Base-by-base conservation (phyloP, 2,329 filamentous ascomycete genomes). In the Penicillium sp. region DNA sequence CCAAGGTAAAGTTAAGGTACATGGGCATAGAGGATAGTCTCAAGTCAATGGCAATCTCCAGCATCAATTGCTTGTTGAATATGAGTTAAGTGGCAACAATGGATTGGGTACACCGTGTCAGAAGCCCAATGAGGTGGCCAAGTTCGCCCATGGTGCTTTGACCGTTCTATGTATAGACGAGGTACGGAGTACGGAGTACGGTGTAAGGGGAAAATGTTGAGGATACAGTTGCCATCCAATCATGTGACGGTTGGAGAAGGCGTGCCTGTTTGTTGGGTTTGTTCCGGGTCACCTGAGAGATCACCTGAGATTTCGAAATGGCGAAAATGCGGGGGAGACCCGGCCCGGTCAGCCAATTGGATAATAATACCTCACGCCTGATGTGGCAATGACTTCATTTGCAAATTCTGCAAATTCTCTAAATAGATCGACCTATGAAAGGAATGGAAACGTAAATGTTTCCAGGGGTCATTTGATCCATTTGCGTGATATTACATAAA, bases 401-500 rank as follows among this genome's bases (percentile, higher is more conserved):
- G 42, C 42, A 44, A 12, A 27, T 27, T 44, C 12, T 33, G 19
- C 13, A 9, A 33, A 17, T 21, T 17, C 29, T 23, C 13, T 21
- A 47, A 47, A 47, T 47, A 35, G 44, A 10, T 17, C 5, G 7
- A 4, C 45, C 15, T n/a, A 48, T 48, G 2, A 48, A 15, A 17
- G 19, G 5, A 48, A 6, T 1, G 23, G 21, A 23, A 35, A 48
- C 45, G 45, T 48, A 48, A 48, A 23, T 19, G 8, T n/a, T 48
- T 25, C 31, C 29, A n/a, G 29, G 29, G 12, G 29, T 48, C 45
- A 48, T 9, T 48, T 48, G 45, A 48, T 48, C 15, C 44, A 17
- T 48, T 48, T 48, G 31, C 45, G 45, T 23, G 45, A 25, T 48
- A 35, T 48, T 48, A 48, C 45, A 21, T 48, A 48, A 48, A 33